These are phyloP conservation scores for Cyclaneusma minus DNA, from an alignment of 2,329 filamentous ascomycete genomes.

Conservation along the genomic window DNA sequence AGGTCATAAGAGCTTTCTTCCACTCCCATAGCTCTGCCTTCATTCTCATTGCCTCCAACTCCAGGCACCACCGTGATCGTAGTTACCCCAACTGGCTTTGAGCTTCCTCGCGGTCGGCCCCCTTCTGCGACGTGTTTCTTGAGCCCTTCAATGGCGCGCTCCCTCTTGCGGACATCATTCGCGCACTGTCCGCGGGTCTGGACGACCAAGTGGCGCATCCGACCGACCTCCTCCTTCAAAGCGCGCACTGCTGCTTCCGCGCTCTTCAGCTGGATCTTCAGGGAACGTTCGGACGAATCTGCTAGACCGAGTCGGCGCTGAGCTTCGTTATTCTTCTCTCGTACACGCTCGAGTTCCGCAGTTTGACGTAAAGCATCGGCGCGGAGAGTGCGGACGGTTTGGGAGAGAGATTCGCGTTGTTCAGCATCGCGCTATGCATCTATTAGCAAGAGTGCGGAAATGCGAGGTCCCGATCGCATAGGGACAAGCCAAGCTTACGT, in stretches of 20 bases:
- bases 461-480: conserved; percentile 2
- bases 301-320: conserved; percentile 38
- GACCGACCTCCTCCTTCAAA: conserved; percentile 71
- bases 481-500: conserved; percentile 39
- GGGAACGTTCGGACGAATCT: conserved; percentile 55
- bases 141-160: conserved; percentile 73
- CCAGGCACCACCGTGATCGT: conserved; percentile 42
- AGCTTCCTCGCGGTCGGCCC: conserved; percentile 42
- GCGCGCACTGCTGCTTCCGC: conserved; percentile 60
- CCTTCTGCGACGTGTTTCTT: conserved; percentile 74
- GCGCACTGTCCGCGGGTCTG: conserved; percentile 79
- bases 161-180: conserved; percentile 80
- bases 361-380: conserved; percentile 61
- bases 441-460: conserved; percentile 4
- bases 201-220: conserved; percentile 62
- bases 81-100: conserved; percentile 36
- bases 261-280: conserved; percentile 53
- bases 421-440: conserved; percentile 63
- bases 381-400: conserved; percentile 61
- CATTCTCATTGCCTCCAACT: conserved; percentile 17
- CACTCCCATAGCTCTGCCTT: conserved; percentile 5
- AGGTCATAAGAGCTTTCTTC: conserved; percentile 50
- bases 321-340: conserved; percentile 36
- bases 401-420: conserved; percentile 69
- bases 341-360: conserved; percentile 45